A percentile compares a stretch with the other conserved stretches of the same genome.
Evolutionary conservation across 805 yeast species (phyloP).

Genomic region (Schizosaccharomyces cryophilus): DNA sequence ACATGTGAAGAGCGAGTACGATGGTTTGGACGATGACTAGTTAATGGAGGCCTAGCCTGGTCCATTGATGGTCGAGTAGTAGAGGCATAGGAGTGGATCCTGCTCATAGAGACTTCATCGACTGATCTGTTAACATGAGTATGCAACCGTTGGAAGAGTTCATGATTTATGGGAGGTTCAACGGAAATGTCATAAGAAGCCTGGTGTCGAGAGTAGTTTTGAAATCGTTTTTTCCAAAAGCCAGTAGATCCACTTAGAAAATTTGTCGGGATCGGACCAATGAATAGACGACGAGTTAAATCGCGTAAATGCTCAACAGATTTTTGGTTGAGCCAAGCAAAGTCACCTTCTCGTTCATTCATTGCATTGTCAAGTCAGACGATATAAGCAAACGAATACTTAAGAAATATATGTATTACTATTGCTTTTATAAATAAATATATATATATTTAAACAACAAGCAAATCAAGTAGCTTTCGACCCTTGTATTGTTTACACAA

Average conservation of each 20-base stretch:
- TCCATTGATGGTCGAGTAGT: no score
- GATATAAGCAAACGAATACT: no score
- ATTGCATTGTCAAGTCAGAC: not conserved
- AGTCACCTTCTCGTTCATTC: not conserved
- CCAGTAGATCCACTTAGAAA: not conserved
- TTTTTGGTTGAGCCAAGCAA: not conserved
- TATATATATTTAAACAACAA: no score
- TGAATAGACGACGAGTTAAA: not conserved
- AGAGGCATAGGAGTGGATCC: no score
- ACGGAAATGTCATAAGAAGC: not conserved
- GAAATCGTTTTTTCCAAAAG: not conserved
- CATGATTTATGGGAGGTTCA: not conserved
- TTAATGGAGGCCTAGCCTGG: no score
- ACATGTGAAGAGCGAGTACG: no score
- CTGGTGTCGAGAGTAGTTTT: not conserved
- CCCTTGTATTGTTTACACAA: no score
- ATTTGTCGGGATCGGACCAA: not conserved
- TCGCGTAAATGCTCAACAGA: not conserved
- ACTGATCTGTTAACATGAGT: not conserved
- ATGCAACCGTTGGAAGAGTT: not conserved
- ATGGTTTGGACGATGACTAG: no score
- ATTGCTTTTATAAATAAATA: no score
- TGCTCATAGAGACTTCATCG: no score
- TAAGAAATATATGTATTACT: no score
- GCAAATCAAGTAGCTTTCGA: no score